phyloP scores from a whole-genome alignment of 345 rosid genomes.

The Gynandropsis gynandra region DNA sequence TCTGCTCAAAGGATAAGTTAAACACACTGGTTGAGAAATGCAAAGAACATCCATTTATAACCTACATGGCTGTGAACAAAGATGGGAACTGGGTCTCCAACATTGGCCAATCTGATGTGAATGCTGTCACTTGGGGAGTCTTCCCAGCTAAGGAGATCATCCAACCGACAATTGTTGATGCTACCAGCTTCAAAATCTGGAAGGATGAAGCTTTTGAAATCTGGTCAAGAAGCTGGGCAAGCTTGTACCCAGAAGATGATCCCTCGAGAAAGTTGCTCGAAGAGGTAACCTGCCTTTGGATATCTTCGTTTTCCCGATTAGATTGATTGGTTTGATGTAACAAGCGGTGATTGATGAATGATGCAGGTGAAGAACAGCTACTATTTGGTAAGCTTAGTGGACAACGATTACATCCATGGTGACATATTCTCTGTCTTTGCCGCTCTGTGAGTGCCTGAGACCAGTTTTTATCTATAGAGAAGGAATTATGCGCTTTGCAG shows the following conservation, averaged over 20 bases:
- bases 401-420: conserved; percentile 28
- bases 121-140: conserved; percentile 91
- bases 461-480: background rate
- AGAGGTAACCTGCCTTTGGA: conserved; percentile 31
- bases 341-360: background rate
- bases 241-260: conserved; percentile 54
- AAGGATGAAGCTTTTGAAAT: conserved; percentile 91
- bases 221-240: conserved; percentile 83
- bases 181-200: conserved; percentile 73
- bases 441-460: conserved; percentile 10
- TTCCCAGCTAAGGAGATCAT: conserved; percentile 78
- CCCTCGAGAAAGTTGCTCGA: conserved; percentile 50
- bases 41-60: conserved; percentile 45
- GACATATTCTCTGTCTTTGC: conserved; percentile 29
- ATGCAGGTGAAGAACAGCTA: conserved; percentile 73
- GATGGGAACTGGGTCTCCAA: conserved; percentile 51
- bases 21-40: conserved; percentile 48
- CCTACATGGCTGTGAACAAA: conserved; percentile 62
- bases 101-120: conserved; percentile 38
- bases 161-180: conserved; percentile 88
- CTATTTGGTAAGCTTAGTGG: conserved; percentile 73
- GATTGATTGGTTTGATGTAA: conserved; percentile 4
- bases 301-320: too few relatives aligned
- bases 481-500: background rate
- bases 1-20: conserved; percentile 67